phyloP scores from a whole-genome alignment of 23 red algal genomes.

The Gracilariopsis chorda region DNA sequence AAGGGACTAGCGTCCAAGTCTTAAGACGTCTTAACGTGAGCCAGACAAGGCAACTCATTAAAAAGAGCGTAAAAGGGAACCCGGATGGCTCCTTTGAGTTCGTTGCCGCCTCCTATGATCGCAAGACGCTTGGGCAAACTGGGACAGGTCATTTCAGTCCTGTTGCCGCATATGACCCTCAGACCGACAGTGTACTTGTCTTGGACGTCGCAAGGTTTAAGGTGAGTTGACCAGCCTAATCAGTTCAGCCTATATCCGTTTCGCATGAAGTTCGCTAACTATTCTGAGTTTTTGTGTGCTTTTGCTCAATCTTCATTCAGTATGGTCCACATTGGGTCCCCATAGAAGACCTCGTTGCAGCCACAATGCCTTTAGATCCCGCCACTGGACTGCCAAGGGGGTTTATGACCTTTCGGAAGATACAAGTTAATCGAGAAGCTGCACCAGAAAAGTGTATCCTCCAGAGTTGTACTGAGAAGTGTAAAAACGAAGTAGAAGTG shows the following conservation, averaged over 20 bases:
- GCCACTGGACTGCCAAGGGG: conserved; percentile 57
- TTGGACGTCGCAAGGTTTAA: conserved; percentile 89
- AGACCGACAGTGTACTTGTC: conserved; percentile 69
- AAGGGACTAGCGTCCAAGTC: conserved; percentile 43
- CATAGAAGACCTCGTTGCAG: conserved; percentile 26
- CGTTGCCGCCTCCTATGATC: conserved; percentile 53
- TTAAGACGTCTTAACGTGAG: background rate
- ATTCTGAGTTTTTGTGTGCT: background rate
- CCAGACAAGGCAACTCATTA: background rate
- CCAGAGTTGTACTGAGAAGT: background rate
- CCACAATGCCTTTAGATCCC: conserved; percentile 44
- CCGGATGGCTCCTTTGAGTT: conserved; percentile 40
- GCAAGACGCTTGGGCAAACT: conserved; percentile 66
- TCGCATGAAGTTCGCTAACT: background rate
- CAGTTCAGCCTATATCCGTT: background rate
- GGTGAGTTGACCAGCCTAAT: conserved; percentile 2
- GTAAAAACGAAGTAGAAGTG: background rate
- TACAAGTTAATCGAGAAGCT: background rate
- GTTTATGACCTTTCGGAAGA: conserved; percentile 21
- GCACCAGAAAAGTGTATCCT: background rate
- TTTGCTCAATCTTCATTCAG: background rate
- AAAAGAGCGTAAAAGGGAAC: background rate
- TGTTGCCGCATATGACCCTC: conserved; percentile 66
- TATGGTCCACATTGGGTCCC: conserved; percentile 84
- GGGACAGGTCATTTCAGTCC: conserved; percentile 85